Evolutionary conservation across 139 green algal genomes (phyloP).

Genomic region (Raphidocelis subcapitata): DNA sequence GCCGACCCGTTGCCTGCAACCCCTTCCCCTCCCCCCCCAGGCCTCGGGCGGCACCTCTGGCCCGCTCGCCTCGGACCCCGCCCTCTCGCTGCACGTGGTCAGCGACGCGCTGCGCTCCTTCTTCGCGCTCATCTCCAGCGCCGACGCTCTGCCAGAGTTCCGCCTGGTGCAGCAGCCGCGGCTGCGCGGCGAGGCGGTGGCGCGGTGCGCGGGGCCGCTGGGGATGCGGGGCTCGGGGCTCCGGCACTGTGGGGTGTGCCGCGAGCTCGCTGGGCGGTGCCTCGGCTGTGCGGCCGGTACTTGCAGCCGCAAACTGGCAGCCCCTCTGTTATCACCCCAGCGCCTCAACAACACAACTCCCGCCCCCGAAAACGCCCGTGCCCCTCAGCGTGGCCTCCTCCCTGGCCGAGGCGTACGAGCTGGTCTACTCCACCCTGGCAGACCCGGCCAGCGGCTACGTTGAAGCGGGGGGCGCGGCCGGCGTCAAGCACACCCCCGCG

Average conservation of each 20-base stretch:
- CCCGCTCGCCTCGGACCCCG: conserved; percentile 46
- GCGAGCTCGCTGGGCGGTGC: too few species aligned
- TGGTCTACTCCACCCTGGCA: conserved; percentile 53
- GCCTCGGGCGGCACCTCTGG: not conserved
- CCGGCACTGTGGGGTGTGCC: too few species aligned
- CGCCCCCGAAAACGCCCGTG: too few species aligned
- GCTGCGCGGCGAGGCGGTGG: conserved; percentile 48
- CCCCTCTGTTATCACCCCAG: too few species aligned
- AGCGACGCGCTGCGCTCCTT: conserved; percentile 62
- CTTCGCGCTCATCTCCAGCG: conserved; percentile 66
- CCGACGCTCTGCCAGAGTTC: conserved; percentile 78
- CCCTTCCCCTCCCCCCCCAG: too few species aligned
- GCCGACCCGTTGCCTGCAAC: too few species aligned
- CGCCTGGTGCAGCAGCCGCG: conserved; percentile 58
- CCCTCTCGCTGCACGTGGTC: conserved; percentile 53
- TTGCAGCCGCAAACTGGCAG: too few species aligned
- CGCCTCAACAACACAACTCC: too few species aligned
- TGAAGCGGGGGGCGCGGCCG: conserved; percentile 28
- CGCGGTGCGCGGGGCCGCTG: conserved; percentile 6
- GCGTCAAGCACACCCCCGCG: conserved; percentile 66
- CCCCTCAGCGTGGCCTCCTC: conserved; percentile 36
- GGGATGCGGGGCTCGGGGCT: too few species aligned
- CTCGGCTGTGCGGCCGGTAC: too few species aligned
- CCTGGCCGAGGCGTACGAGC: conserved; percentile 65
- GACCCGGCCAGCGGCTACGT: conserved; percentile 64